Percentiles rank a stretch among this genome's conserved stretches.
phyloP scores from a whole-genome alignment of 2,329 filamentous ascomycete genomes.

The Pseudocercospora fuligena region DNA sequence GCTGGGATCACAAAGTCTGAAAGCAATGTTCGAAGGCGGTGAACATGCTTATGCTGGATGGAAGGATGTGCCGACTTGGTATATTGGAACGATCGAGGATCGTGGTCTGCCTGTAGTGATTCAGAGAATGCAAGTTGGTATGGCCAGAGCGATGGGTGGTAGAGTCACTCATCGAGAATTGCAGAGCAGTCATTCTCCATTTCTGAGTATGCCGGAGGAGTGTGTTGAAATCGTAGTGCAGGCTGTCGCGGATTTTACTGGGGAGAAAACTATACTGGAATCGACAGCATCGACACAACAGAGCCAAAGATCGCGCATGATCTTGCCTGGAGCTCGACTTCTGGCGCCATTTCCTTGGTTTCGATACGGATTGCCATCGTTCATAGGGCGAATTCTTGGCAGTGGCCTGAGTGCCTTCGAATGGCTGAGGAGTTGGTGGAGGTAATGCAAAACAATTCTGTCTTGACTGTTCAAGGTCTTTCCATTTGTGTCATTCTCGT shows the following conservation, averaged over 20 bases:
- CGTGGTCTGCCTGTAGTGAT: conserved; percentile 17
- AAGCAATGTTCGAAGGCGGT: conserved; percentile 22
- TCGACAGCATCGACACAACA: not conserved
- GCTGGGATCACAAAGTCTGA: conserved; percentile 19
- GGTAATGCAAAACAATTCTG: too few relatives aligned
- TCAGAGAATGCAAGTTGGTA: conserved; percentile 21
- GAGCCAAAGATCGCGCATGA: not conserved
- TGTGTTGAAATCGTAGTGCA: conserved; percentile 17
- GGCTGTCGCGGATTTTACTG: conserved; percentile 13
- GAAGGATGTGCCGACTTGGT: conserved; percentile 23
- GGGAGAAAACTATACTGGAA: not conserved
- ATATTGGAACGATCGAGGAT: conserved; percentile 19
- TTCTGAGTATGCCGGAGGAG: conserved; percentile 22
- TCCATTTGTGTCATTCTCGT: too few relatives aligned
- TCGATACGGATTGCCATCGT: not conserved
- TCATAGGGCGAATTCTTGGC: too few relatives aligned
- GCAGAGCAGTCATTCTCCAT: conserved; percentile 21
- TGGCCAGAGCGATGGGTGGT: conserved; percentile 22
- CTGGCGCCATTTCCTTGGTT: not conserved
- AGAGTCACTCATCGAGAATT: conserved; percentile 16
- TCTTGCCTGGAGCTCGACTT: not conserved
- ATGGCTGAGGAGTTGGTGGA: too few relatives aligned
- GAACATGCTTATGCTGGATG: conserved; percentile 25
- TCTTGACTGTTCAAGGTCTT: too few relatives aligned
- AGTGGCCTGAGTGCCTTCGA: too few relatives aligned